Evolutionary conservation across 768 basidiomycete genomes (phyloP).

Genomic region (Leucocoprinus leucothites): DNA sequence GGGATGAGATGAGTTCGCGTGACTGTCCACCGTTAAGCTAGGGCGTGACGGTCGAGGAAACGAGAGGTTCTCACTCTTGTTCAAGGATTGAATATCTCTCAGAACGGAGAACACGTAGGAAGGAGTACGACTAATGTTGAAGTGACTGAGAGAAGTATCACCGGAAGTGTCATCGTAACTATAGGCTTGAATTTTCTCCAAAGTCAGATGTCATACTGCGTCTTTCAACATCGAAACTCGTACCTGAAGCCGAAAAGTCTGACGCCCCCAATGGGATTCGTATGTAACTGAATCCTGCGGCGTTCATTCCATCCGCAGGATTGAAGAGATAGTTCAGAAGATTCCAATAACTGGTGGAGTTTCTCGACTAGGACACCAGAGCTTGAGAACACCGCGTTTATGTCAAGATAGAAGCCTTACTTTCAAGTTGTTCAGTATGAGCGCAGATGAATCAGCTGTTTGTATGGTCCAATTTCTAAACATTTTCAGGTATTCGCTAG

Average conservation of each 20-base stretch:
- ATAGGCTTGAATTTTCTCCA: conserved; percentile 54
- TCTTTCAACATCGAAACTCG: conserved; percentile 10
- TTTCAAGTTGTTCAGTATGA: conserved; percentile 57
- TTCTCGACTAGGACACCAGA: conserved; percentile 31
- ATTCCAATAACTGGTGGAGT: conserved; percentile 50
- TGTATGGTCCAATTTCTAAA: conserved; percentile 5
- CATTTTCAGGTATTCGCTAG: background rate
- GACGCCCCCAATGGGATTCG: conserved; percentile 66
- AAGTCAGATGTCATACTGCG: too few relatives aligned
- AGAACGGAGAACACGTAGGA: conserved; percentile 58
- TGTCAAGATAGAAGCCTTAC: conserved; percentile 24
- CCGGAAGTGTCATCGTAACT: conserved; percentile 55
- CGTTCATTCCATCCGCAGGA: conserved; percentile 53
- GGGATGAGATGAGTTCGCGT: conserved; percentile 59
- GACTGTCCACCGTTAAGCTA: too few relatives aligned
- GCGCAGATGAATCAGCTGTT: conserved; percentile 68
- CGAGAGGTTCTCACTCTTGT: conserved; percentile 34
- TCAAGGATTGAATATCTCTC: conserved; percentile 57
- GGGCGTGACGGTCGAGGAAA: background rate
- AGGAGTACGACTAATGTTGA: conserved; percentile 54
- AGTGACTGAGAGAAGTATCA: conserved; percentile 52
- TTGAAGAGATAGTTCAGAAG: conserved; percentile 59
- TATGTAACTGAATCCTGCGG: conserved; percentile 64
- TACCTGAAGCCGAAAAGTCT: conserved; percentile 60
- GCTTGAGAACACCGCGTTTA: too few relatives aligned